Percentiles rank a stretch among this genome's conserved stretches.
These are phyloP conservation scores for Rhizomucor pusillus DNA, from an alignment of 371 early-diverging fungal species.

Conservation along the genomic window DNA sequence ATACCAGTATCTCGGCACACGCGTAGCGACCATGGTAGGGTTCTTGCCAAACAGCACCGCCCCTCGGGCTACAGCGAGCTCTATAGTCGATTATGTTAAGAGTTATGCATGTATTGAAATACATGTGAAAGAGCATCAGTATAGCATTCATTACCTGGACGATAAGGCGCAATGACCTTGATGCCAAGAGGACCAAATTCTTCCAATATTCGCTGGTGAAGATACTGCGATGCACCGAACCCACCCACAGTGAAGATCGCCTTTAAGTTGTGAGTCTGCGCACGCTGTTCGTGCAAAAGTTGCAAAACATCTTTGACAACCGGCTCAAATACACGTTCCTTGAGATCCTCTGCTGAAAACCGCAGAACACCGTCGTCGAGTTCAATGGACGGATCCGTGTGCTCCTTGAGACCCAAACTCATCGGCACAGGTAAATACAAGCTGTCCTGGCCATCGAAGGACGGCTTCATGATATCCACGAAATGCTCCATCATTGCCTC, in stretches of 20 bases:
- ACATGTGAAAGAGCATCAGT: too few relatives aligned
- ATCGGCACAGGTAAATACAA: slow-evolving; percentile 48
- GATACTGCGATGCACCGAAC: slow-evolving; percentile 47
- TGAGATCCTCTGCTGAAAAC: slow-evolving; percentile 37
- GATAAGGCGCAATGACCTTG: slow-evolving; percentile 33
- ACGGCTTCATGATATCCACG: slow-evolving; percentile 49
- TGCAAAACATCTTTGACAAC: slow-evolving; percentile 32
- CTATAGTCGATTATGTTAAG: slow-evolving; percentile 8
- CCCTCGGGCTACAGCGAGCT: slow-evolving; percentile 47
- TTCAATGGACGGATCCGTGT: slow-evolving; percentile 46
- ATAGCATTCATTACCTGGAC: slow-evolving; percentile 28
- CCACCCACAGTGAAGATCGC: slow-evolving; percentile 52
- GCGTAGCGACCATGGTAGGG: slow-evolving; percentile 38
- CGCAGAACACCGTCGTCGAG: slow-evolving; percentile 34
- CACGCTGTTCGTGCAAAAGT: slow-evolving; percentile 29
- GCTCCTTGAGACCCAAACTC: slow-evolving; percentile 39
- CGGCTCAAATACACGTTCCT: slow-evolving; percentile 41
- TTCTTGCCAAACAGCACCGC: slow-evolving; percentile 46
- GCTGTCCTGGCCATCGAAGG: slow-evolving; percentile 56
- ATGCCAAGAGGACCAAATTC: slow-evolving; percentile 26
- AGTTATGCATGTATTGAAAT: background rate
- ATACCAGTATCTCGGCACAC: slow-evolving; percentile 46
- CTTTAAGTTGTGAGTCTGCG: slow-evolving; percentile 30
- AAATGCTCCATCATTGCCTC: slow-evolving; percentile 51
- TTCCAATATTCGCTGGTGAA: slow-evolving; percentile 34